Base-by-base conservation (phyloP, 2,329 filamentous ascomycete genomes). In the Rhynchosporium graminicola region DNA sequence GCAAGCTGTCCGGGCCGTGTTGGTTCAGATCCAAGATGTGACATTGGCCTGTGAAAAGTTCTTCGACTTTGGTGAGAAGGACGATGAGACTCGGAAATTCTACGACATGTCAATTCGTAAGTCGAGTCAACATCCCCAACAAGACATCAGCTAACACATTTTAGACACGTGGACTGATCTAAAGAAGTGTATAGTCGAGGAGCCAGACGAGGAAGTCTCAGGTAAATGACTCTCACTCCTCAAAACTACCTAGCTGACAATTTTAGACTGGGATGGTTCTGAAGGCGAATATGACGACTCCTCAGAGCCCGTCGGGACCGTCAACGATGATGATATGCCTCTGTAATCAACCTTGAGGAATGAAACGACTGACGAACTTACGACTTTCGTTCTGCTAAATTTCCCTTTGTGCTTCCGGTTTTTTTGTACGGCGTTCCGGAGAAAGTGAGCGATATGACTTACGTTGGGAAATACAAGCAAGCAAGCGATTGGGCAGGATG, bases 231-330 rank as follows among this genome's bases (percentile, higher is more conserved):
- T 15, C 12, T 38, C 50, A 12, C n/a, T 13, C 47, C 6, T 20
- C 20, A 20, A 20, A 29, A 43, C 36, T n/a, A 10, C 20, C n/a
- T 45, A 28, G 42, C 50, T 46, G 57, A 52, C 7, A 26, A 60
- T 66, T 54, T 20, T 15, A 74, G 72, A 74, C 48, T 75, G 73
- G 73, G 71, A 71, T n/a, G 69, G 65, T 20, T 74, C 73, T 15
- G 72, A 74, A 46, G 72, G 63, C 3, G 72, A 71, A 29, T 73
- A 74, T 68, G 80, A 74, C 68, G 80, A 73, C 51, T 85, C 83
- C 54, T 86, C 83, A 6, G 83, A 85, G 38, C 79, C 79, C 61
- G 77, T 83, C 71, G 83, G 83, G 61, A 79, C 79, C 65, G 72
- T 83, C 59, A 76, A 57, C 40, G 59, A 56, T 31, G 51, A 54